Percentiles rank a stretch among this genome's conserved stretches.
Conservation (phyloP, 768 basidiomycete species). For the Austroboletus festivus region DNA sequence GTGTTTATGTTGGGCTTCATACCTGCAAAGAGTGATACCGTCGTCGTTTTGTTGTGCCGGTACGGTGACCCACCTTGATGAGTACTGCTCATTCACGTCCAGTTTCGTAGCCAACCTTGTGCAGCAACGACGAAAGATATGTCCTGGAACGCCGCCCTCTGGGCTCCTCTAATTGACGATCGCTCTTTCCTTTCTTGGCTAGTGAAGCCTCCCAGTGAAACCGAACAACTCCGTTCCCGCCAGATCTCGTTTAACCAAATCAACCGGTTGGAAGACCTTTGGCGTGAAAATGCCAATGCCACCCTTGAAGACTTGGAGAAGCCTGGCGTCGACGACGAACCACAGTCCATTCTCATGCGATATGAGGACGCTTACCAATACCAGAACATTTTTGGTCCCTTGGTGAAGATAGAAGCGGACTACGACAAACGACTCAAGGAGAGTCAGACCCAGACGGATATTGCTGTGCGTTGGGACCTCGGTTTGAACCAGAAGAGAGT, state of each 20-base stretch:
- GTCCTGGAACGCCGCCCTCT: constrained; percentile 96
- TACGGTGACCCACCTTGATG: constrained; percentile 34
- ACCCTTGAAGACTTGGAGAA: constrained; percentile 97
- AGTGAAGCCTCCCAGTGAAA: constrained; percentile 94
- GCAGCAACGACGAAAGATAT: constrained; percentile 97
- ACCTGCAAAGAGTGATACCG: constrained; percentile 98
- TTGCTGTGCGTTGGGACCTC: constrained; percentile 94
- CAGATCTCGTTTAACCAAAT: constrained; percentile 98
- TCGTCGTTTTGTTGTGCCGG: constrained; percentile 96
- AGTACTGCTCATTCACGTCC: not conserved
- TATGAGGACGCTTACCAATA: constrained; percentile 99
- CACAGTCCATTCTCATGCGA: constrained; percentile 82
- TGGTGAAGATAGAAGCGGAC: constrained; percentile 99
- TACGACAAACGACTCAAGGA: constrained; percentile 98
- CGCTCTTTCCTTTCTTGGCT: constrained; percentile 99
- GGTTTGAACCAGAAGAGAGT: constrained; percentile 98
- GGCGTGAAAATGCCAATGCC: constrained; percentile 94
- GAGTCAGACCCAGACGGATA: constrained; percentile 96
- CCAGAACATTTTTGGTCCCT: constrained; percentile 98
- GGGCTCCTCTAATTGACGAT: constrained; percentile 99
- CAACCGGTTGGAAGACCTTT: constrained; percentile 94
- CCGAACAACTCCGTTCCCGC: constrained; percentile 91
- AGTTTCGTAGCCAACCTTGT: constrained; percentile 79
- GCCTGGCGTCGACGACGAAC: constrained; percentile 96
- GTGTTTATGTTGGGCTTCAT: constrained; percentile 99